Conservation (phyloP, 176 grass and related monocot species). For the Musa troglodytarum region DNA sequence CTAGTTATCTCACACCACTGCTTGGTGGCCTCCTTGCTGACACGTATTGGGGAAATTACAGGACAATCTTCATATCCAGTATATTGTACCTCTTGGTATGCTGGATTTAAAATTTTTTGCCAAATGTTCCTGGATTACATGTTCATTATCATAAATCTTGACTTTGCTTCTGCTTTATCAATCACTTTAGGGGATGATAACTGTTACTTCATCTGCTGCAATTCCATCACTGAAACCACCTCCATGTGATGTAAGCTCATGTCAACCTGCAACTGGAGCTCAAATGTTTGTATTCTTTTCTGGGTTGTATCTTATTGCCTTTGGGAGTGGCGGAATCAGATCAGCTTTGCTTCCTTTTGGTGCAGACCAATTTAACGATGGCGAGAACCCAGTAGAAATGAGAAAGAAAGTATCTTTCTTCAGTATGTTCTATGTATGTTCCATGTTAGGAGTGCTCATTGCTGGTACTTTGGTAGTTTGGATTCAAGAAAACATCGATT, state of each 20-base stretch:
- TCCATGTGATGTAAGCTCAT: conserved; percentile 49
- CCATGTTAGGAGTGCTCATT: conserved; percentile 73
- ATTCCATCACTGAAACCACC: conserved; percentile 56
- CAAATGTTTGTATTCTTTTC: conserved; percentile 67
- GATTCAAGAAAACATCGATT: conserved; percentile 77
- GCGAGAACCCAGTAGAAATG: conserved; percentile 49
- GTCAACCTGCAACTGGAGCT: conserved; percentile 54
- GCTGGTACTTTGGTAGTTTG: conserved; percentile 67
- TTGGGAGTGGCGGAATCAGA: conserved; percentile 72
- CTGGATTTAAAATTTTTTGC: neutral
- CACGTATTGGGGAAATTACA: conserved; percentile 87
- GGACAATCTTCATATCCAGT: conserved; percentile 49
- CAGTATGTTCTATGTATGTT: conserved; percentile 66
- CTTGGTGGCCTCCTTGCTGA: conserved; percentile 81
- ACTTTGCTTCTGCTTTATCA: conserved; percentile 2
- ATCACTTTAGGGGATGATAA: conserved; percentile 58
- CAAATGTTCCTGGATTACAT: neutral
- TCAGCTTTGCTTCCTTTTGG: conserved; percentile 78
- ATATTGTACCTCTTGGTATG: conserved; percentile 72
- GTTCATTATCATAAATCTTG: conserved; percentile 14
- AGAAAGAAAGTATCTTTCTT: conserved; percentile 73
- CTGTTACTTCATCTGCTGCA: conserved; percentile 53
- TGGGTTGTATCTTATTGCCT: conserved; percentile 56
- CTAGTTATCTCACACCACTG: conserved; percentile 63
- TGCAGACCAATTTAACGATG: conserved; percentile 67